These are phyloP conservation scores for Prunus kanzakura DNA, from an alignment of 306 rosid genomes.

Conservation along the genomic window DNA sequence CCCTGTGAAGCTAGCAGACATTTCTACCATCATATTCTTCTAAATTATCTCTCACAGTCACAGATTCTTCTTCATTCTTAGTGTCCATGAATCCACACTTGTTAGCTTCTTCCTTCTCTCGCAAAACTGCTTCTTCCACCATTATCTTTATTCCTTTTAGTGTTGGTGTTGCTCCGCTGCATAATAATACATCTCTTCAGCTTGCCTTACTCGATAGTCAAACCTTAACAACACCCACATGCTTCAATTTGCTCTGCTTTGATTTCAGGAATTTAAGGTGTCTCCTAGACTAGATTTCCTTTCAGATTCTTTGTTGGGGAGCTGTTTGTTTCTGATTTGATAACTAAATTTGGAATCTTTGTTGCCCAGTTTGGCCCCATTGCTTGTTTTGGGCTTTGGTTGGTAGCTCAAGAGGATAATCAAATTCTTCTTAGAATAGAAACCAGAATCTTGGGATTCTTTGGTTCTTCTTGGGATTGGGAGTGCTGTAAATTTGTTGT, in stretches of 20 bases:
- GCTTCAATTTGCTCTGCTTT: conserved; percentile 26
- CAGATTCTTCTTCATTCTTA: conserved; percentile 37
- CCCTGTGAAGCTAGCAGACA: conserved; percentile 36
- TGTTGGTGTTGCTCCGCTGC: conserved; percentile 11
- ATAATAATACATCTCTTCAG: conserved; percentile 14
- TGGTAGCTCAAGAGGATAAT: conserved; percentile 53
- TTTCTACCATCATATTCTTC: conserved; percentile 36
- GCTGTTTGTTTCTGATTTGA: conserved; percentile 29
- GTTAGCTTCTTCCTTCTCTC: conserved; percentile 27
- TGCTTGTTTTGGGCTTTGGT: conserved; percentile 52
- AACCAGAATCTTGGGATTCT: conserved; percentile 69
- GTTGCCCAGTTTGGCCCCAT: conserved; percentile 44
- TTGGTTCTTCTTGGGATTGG: conserved; percentile 40
- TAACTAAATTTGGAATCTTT: conserved; percentile 50
- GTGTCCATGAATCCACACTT: conserved; percentile 36
- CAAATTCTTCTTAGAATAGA: conserved; percentile 49
- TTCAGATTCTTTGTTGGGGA: conserved; percentile 23
- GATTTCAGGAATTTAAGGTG: conserved; percentile 33
- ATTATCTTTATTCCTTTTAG: conserved; percentile 14
- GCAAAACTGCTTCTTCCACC: conserved; percentile 16
- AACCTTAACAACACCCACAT: conserved; percentile 31
- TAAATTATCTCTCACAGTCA: conserved; percentile 6
- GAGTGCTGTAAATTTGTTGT: conserved; percentile 24
- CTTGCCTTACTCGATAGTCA: conserved; percentile 21
- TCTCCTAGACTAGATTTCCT: conserved; percentile 25